These are phyloP conservation scores for Eucalyptus tenuipes DNA, from an alignment of 345 rosid species.

Conservation along the genomic window DNA sequence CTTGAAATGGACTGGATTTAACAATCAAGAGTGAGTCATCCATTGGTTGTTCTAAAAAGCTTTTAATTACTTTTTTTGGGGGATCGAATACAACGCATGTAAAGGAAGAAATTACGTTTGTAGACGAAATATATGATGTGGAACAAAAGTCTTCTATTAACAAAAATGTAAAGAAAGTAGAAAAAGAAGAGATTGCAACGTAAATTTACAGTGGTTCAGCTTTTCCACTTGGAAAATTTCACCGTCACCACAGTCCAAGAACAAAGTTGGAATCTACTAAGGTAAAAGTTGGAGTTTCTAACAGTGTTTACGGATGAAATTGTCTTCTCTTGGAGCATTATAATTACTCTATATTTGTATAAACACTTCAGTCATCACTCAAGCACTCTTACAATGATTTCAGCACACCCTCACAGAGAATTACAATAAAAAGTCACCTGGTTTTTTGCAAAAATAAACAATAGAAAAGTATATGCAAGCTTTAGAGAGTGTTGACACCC, in stretches of 20 bases:
- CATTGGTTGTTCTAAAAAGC: background rate
- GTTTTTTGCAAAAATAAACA: background rate
- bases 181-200: background rate
- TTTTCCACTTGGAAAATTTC: background rate
- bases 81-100: background rate
- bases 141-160: background rate
- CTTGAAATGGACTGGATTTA: background rate
- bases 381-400: background rate
- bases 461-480: background rate
- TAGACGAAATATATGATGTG: background rate
- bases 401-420: background rate
- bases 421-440: background rate
- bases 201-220: background rate
- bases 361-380: background rate
- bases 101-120: background rate
- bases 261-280: background rate
- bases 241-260: background rate
- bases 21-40: background rate
- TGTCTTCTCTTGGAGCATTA: background rate
- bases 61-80: background rate
- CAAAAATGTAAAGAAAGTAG: background rate
- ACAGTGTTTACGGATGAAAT: background rate
- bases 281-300: background rate
- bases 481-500: background rate
- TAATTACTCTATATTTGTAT: too few relatives aligned